Evolutionary conservation across 177 flowering plant genomes (phyloP).

Genomic region (Tripterygium wilfordii): DNA sequence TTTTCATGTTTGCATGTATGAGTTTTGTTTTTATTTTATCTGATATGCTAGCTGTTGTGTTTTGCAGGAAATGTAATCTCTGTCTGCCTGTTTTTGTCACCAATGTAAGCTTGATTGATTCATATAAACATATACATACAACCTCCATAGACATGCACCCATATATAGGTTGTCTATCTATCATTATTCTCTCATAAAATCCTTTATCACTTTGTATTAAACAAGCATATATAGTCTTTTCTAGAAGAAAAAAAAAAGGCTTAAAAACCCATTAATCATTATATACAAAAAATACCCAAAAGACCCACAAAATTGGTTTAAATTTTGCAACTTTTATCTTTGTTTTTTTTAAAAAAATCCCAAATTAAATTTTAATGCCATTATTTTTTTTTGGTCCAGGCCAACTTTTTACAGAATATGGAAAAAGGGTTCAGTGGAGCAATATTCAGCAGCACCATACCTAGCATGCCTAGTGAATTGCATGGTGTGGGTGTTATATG

Average conservation of each 20-base stretch:
- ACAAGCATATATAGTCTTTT: background rate
- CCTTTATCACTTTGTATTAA: background rate
- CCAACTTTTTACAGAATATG: slow-evolving; percentile 75
- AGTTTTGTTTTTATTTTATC: slow-evolving; percentile 2
- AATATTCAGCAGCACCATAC: slow-evolving; percentile 72
- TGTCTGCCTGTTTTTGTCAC: slow-evolving; percentile 57
- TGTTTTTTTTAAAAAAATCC: background rate
- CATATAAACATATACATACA: too few species aligned
- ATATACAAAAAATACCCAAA: too few species aligned
- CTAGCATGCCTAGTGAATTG: slow-evolving; percentile 72
- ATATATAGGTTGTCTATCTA: background rate
- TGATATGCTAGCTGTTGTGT: too few species aligned
- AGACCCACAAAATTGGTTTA: too few species aligned
- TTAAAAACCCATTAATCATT: background rate
- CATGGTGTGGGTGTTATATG: slow-evolving; percentile 78
- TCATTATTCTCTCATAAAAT: background rate
- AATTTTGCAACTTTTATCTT: background rate
- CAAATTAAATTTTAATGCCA: background rate
- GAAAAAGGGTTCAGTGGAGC: slow-evolving; percentile 74
- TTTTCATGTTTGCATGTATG: too few species aligned
- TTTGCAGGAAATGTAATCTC: slow-evolving; percentile 66
- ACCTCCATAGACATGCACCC: too few species aligned
- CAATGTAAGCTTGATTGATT: slow-evolving; percentile 44
- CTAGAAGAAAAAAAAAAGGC: too few species aligned
- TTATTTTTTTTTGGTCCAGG: slow-evolving; percentile 29